phyloP scores from a whole-genome alignment of 179 eudicot genomes.

The Camellia oleifera region DNA sequence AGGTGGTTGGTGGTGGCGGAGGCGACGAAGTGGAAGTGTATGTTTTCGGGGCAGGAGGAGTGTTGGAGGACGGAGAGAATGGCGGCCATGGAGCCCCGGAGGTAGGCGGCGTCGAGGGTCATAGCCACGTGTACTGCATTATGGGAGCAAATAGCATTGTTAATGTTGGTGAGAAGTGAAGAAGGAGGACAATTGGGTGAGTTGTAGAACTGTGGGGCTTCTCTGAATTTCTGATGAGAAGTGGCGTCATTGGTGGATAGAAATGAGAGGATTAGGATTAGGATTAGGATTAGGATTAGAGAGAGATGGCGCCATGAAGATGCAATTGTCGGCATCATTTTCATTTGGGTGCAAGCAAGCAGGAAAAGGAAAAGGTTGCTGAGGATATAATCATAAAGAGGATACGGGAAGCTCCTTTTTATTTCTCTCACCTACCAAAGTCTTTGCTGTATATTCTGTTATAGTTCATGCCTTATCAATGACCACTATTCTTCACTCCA shows the following conservation, averaged over 20 bases:
- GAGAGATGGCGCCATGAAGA: background rate
- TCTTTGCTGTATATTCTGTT: background rate
- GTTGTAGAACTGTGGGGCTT: constrained; percentile 68
- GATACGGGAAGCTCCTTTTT: background rate
- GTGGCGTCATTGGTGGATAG: background rate
- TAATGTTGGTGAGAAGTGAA: constrained; percentile 7
- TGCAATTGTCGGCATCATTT: background rate
- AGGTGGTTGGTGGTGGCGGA: constrained; percentile 29
- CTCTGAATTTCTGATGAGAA: constrained; percentile 36
- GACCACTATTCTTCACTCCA: background rate
- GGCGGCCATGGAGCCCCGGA: constrained; percentile 88
- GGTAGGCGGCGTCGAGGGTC: constrained; percentile 76
- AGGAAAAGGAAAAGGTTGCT: no score
- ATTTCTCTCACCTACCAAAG: no score
- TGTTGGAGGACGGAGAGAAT: constrained; percentile 84
- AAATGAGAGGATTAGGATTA: background rate
- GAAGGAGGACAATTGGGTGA: constrained; percentile 40
- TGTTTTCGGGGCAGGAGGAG: constrained; percentile 78
- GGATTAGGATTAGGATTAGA: background rate
- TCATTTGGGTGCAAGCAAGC: background rate
- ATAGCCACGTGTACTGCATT: constrained; percentile 65
- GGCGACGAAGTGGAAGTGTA: constrained; percentile 66
- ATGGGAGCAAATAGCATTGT: constrained; percentile 29
- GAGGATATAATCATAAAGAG: no score
- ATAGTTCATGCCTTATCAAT: no score